Percentiles rank a stretch among this genome's conserved stretches.
phyloP scores from a whole-genome alignment of 2,329 filamentous ascomycete species.

The Penicillium glabrum region DNA sequence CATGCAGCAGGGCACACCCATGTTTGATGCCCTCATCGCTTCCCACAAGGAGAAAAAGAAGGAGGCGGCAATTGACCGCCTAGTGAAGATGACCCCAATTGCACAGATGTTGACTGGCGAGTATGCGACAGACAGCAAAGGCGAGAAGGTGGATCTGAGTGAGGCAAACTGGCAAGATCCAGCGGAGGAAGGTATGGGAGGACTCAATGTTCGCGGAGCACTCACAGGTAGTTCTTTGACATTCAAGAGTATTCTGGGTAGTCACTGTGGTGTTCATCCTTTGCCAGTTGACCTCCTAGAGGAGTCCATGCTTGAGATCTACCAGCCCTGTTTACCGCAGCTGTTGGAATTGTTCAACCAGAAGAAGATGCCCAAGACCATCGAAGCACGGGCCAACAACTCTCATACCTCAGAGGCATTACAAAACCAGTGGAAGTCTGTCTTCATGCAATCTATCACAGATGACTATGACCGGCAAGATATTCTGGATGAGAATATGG shows the following conservation, averaged over 20 bases:
- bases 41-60: constrained; percentile 24
- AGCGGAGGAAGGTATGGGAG: constrained; percentile 26
- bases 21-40: constrained; percentile 35
- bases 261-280: constrained; percentile 42
- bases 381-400: not conserved
- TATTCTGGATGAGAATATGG: constrained; percentile 35
- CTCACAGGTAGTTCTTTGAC: constrained; percentile 41
- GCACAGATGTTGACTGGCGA: constrained; percentile 40
- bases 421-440: constrained; percentile 33
- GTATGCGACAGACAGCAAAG: constrained; percentile 31
- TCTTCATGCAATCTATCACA: constrained; percentile 41
- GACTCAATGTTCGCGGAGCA: constrained; percentile 39
- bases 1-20: constrained; percentile 33
- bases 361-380: constrained; percentile 16
- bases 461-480: constrained; percentile 41
- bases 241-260: constrained; percentile 40
- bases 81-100: constrained; percentile 30
- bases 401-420: constrained; percentile 2
- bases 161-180: constrained; percentile 21
- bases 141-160: constrained; percentile 20
- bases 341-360: constrained; percentile 39
- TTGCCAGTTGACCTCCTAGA: constrained; percentile 43
- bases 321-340: constrained; percentile 43
- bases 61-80: constrained; percentile 25
- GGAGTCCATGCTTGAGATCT: constrained; percentile 36